Evolutionary conservation across 495 filamentous ascomycete species (phyloP), one percentile per base, ranked within the genome.

Genomic region (Xylaria grammica): DNA sequence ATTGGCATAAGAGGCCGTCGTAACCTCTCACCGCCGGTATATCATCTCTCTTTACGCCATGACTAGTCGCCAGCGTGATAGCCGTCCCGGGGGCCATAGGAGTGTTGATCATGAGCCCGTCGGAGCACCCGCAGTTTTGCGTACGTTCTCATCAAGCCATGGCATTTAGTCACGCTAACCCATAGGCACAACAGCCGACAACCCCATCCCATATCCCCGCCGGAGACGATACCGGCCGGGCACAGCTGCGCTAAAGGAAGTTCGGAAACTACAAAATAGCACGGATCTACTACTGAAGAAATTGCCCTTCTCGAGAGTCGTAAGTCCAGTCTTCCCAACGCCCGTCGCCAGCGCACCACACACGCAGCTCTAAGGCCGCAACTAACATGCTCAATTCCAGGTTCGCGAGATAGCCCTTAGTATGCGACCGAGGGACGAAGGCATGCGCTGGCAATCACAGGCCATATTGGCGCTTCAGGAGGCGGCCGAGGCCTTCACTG

Each of bases 391-490:
- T 13, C 29, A 48, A 46, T 9, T 15, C 19, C 67, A 93, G 90
- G 89, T 92, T 60, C 89, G 93, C 67, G 94, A 98, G 79, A 92
- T 97, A 60, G 90, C 90, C 8, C 69, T 91, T 44, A 72, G 67
- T 11, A 71, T 78, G 60, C 74, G 78, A 11, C 84, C 83, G 19
- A 80, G 74, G 45, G 79, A 83, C 49, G 86, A 91, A 51, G 78
- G 78, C 6, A 81, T 95, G 67, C 87, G 94, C 17, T 98, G 93
- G 93, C 94, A 98, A 74, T 93, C 90, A 32, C 91, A 94, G 70
- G 94, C 94, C 3, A 91, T 98, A 63, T 83, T 86, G 63, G 94
- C 94, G 4, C 82, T 98, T 7, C 94, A 98, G 69, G 94, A 98
- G 80, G 90, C 94, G 3, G 84, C 92, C 1, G 94, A 98, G 72